phyloP scores from a whole-genome alignment of 208 protist genomes.

The Acanthamoeba lenticulata region DNA sequence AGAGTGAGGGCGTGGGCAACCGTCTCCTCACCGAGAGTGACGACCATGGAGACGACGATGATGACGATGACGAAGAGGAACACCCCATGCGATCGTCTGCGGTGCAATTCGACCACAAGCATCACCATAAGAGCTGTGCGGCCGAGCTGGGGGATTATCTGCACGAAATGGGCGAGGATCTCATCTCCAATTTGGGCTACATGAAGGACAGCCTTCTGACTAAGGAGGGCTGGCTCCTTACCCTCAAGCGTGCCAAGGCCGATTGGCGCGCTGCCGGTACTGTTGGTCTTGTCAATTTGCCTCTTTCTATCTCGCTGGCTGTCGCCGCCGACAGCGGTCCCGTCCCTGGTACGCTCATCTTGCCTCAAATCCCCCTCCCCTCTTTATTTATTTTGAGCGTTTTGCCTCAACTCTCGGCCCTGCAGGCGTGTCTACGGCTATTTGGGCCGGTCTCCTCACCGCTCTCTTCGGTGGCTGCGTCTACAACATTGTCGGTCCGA shows the following conservation, averaged over 20 bases:
- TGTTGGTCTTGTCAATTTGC: slow-evolving; percentile 71
- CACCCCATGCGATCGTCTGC: not conserved
- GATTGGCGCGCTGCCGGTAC: slow-evolving; percentile 56
- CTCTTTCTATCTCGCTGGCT: slow-evolving; percentile 75
- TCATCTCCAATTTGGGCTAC: slow-evolving; percentile 59
- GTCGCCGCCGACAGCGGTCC: slow-evolving; percentile 61
- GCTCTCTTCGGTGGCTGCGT: slow-evolving; percentile 65
- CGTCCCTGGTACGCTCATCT: slow-evolving; percentile 18
- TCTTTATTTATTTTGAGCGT: not conserved
- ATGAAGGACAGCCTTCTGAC: slow-evolving; percentile 66
- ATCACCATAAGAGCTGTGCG: not conserved
- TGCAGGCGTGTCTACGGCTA: slow-evolving; percentile 68
- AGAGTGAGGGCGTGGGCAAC: not conserved
- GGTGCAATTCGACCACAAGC: not conserved
- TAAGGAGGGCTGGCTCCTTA: slow-evolving; percentile 55
- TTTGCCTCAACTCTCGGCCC: not conserved
- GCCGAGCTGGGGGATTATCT: slow-evolving; percentile 39
- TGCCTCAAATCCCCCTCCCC: not conserved
- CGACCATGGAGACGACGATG: not conserved
- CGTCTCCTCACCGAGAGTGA: not conserved
- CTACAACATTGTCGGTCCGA: slow-evolving; percentile 75
- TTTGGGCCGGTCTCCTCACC: slow-evolving; percentile 71
- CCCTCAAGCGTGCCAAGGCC: slow-evolving; percentile 44
- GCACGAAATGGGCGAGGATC: slow-evolving; percentile 41
- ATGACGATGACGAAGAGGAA: not conserved